Conservation (phyloP, 345 rosid species). For the Triadica sebifera region DNA sequence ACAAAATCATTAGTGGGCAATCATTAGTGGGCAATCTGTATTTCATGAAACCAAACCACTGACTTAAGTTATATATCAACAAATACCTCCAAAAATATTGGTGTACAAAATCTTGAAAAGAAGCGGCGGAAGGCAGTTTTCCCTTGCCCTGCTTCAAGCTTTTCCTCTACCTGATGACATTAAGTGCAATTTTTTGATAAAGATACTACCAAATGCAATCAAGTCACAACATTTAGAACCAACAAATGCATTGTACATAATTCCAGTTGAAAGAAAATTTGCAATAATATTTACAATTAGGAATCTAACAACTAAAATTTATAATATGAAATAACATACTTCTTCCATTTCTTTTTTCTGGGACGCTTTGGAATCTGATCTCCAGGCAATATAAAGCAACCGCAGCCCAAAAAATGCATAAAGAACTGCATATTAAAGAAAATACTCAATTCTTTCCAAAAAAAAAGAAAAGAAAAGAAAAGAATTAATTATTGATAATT, state of each 20-base stretch:
- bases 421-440: conserved; percentile 54
- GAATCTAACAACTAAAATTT: background rate
- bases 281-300: too few relatives aligned
- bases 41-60: background rate
- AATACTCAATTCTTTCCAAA: background rate
- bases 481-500: too few relatives aligned
- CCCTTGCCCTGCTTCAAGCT: conserved; percentile 88
- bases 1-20: background rate
- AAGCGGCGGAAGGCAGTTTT: conserved; percentile 75
- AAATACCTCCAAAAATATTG: conserved; percentile 90
- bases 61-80: background rate
- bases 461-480: background rate
- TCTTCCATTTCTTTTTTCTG: conserved; percentile 99
- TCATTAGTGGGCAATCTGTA: background rate
- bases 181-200: background rate
- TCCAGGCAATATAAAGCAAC: conserved; percentile 98
- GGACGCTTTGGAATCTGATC: conserved; percentile 82
- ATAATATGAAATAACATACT: conserved; percentile 41
- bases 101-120: conserved; percentile 93
- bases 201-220: background rate
- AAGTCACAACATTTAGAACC: background rate
- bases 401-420: conserved; percentile 92
- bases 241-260: background rate
- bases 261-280: too few relatives aligned
- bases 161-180: conserved; percentile 82